A percentile compares a stretch with the other conserved stretches of the same genome.
These are phyloP conservation scores for Boletales sp. DNA, from an alignment of 768 basidiomycete species.

Conservation along the genomic window DNA sequence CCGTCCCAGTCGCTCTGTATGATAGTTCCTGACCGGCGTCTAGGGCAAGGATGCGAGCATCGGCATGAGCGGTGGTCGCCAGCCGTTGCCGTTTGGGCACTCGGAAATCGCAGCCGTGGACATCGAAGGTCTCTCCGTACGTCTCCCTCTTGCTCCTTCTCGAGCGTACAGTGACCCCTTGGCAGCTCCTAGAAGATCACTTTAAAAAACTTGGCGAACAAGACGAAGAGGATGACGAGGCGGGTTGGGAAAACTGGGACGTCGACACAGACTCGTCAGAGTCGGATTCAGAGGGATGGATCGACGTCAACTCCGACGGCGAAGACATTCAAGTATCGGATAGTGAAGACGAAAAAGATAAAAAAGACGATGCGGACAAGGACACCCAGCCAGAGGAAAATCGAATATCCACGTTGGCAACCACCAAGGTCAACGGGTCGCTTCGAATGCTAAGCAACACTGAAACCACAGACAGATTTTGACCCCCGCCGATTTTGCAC, in stretches of 20 bases:
- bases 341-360: slow-evolving; percentile 67
- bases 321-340: slow-evolving; percentile 76
- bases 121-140: slow-evolving; percentile 85
- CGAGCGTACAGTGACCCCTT: background rate
- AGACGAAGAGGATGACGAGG: slow-evolving; percentile 58
- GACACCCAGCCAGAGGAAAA: slow-evolving; percentile 28
- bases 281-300: slow-evolving; percentile 70
- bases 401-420: slow-evolving; percentile 66
- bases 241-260: slow-evolving; percentile 88
- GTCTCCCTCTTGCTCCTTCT: slow-evolving; percentile 23
- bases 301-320: slow-evolving; percentile 69
- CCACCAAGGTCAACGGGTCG: slow-evolving; percentile 59
- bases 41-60: slow-evolving; percentile 92
- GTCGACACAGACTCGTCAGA: slow-evolving; percentile 67
- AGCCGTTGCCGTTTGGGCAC: slow-evolving; percentile 83
- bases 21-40: background rate
- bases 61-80: slow-evolving; percentile 56
- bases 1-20: slow-evolving; percentile 19
- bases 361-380: slow-evolving; percentile 4
- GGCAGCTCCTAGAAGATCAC: slow-evolving; percentile 85
- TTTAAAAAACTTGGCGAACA: slow-evolving; percentile 68
- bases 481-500: slow-evolving; percentile 93
- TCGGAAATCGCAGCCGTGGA: slow-evolving; percentile 68
- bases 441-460: background rate
- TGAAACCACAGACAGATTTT: slow-evolving; percentile 61